Conservation (phyloP, 1,139 yeast genomes). For the Kodamaea plutei region DNA sequence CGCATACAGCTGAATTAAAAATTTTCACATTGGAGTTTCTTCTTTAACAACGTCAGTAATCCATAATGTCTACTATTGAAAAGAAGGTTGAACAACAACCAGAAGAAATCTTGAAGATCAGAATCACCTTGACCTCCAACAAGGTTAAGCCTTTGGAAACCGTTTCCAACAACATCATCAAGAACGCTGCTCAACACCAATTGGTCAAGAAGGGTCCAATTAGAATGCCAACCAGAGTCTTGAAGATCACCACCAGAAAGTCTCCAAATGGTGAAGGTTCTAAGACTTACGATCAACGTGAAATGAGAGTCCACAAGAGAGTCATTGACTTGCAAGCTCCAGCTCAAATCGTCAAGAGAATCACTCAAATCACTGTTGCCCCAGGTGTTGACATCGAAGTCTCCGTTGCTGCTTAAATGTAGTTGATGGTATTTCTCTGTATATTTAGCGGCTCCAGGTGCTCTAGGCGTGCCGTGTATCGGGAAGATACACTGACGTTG, state of each 20-base stretch:
- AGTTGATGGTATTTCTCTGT: too few relatives aligned
- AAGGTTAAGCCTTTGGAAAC: constrained; percentile 98
- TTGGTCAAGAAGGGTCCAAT: constrained; percentile 97
- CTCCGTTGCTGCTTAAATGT: constrained; percentile 27
- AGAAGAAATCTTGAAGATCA: constrained; percentile 90
- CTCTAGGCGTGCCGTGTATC: constrained; percentile 63
- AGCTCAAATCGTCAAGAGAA: constrained; percentile 88
- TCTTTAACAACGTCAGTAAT: constrained; percentile 43
- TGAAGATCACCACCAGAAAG: constrained; percentile 99
- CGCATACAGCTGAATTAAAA: constrained; percentile 5
- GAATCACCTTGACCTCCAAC: constrained; percentile 99
- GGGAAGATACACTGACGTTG: constrained; percentile 48
- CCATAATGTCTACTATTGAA: constrained; percentile 79
- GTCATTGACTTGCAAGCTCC: constrained; percentile 98
- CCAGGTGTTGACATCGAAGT: constrained; percentile 41
- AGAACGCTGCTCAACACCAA: constrained; percentile 79
- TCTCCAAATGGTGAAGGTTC: constrained; percentile 99
- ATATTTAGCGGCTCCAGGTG: constrained; percentile 36
- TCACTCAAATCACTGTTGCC: constrained; percentile 86
- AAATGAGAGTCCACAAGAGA: constrained; percentile 99
- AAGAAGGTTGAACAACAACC: constrained; percentile 67
- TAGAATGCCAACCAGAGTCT: constrained; percentile 99
- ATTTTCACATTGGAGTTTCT: constrained; percentile 10
- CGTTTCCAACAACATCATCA: constrained; percentile 81
- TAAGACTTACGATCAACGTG: constrained; percentile 99